Conservation (phyloP, 345 rosid species). For the Bretschneidera sinensis region DNA sequence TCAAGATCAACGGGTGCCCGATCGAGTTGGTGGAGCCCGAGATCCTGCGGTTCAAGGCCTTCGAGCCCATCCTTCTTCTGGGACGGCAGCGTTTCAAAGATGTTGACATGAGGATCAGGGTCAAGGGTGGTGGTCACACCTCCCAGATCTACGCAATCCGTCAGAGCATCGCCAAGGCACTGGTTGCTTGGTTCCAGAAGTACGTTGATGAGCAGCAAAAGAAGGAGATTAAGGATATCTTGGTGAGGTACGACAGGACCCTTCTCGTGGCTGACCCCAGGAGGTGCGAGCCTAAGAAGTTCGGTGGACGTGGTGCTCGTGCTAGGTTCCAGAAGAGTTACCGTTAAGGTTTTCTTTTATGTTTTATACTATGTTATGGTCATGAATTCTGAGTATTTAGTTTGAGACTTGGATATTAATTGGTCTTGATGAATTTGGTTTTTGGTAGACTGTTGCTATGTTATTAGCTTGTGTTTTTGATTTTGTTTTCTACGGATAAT, state of each 20-base stretch:
- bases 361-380: not conserved
- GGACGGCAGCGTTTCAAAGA: slow-evolving; percentile 75
- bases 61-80: slow-evolving; percentile 67
- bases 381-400: slow-evolving; percentile 2
- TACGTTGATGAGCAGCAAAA: slow-evolving; percentile 80
- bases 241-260: slow-evolving; percentile 76
- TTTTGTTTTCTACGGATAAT: not conserved
- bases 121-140: slow-evolving; percentile 79
- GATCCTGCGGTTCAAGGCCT: slow-evolving; percentile 81
- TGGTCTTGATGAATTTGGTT: not conserved
- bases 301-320: slow-evolving; percentile 88
- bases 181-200: slow-evolving; percentile 82
- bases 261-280: slow-evolving; percentile 86
- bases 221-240: slow-evolving; percentile 81
- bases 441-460: not conserved
- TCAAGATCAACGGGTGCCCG: slow-evolving; percentile 78
- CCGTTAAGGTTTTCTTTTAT: slow-evolving; percentile 41
- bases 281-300: slow-evolving; percentile 92
- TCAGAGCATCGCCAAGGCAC: slow-evolving; percentile 90
- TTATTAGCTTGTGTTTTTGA: not conserved
- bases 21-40: slow-evolving; percentile 79
- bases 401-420: slow-evolving; percentile 3
- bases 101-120: slow-evolving; percentile 87
- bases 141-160: slow-evolving; percentile 90
- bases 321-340: slow-evolving; percentile 89